phyloP scores from a whole-genome alignment of 345 rosid genomes.

The Eucalyptus sp. region DNA sequence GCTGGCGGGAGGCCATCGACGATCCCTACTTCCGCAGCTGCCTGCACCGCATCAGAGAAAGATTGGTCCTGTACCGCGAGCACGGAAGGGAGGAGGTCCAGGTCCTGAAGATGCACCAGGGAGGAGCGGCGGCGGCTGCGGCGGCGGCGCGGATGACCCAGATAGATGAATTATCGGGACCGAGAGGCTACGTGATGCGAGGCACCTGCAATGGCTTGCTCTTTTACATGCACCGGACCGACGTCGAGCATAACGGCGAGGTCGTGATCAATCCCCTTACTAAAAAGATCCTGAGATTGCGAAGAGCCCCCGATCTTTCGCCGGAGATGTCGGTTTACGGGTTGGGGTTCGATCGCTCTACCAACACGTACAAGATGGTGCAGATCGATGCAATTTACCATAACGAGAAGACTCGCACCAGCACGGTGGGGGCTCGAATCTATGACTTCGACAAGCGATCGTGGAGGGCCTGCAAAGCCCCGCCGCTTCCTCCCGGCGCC shows the following conservation, averaged over 20 bases:
- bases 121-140: neutral
- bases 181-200: neutral
- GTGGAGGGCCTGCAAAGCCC: neutral
- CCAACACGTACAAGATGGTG: neutral
- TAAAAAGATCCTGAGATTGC: neutral
- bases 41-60: neutral
- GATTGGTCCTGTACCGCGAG: neutral
- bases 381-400: neutral
- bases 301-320: neutral
- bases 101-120: neutral
- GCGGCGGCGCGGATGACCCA: neutral
- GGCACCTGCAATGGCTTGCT: neutral
- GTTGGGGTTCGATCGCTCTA: neutral
- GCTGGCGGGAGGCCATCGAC: neutral
- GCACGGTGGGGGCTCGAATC: neutral
- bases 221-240: neutral
- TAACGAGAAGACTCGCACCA: neutral
- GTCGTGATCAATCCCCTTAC: neutral
- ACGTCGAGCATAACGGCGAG: neutral
- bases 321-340: neutral
- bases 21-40: neutral
- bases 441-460: neutral
- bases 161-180: fast-evolving
- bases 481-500: neutral
- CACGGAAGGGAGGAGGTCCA: neutral